A percentile compares a stretch with the other conserved stretches of the same genome.
These are phyloP conservation scores for Marasmius tenuissimus DNA, from an alignment of 1,284 basidiomycete species.

Conservation along the genomic window DNA sequence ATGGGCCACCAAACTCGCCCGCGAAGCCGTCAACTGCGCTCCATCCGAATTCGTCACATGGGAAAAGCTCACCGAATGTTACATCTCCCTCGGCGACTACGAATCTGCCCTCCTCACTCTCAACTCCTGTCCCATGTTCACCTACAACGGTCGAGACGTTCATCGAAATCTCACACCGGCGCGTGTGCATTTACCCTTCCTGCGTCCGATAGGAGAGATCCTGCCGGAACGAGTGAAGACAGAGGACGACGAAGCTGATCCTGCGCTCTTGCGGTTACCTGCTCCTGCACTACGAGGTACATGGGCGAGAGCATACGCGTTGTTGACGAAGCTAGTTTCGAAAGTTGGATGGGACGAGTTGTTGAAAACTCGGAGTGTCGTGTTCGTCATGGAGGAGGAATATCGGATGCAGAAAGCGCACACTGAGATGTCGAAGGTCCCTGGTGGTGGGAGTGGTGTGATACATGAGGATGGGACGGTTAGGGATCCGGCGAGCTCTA, in stretches of 20 bases:
- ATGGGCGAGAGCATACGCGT: slow-evolving; percentile 91
- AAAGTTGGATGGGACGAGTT: slow-evolving; percentile 99
- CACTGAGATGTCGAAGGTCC: slow-evolving; percentile 38
- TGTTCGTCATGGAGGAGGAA: slow-evolving; percentile 99
- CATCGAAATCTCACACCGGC: slow-evolving; percentile 86
- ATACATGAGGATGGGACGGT: slow-evolving; percentile 61
- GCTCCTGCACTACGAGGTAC: slow-evolving; percentile 94
- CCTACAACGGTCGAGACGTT: slow-evolving; percentile 94
- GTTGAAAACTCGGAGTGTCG: slow-evolving; percentile 87
- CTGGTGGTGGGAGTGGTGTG: slow-evolving; percentile 31
- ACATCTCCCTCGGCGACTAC: slow-evolving; percentile 88
- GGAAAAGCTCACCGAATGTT: slow-evolving; percentile 96
- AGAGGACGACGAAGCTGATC: slow-evolving; percentile 93
- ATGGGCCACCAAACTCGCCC: slow-evolving; percentile 92
- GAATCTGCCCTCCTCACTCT: slow-evolving; percentile 91
- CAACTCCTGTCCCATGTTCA: slow-evolving; percentile 99
- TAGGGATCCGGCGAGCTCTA: slow-evolving; percentile 23
- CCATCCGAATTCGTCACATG: slow-evolving; percentile 98
- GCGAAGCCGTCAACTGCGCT: slow-evolving; percentile 95
- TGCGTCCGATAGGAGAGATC: slow-evolving; percentile 82
- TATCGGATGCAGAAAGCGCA: slow-evolving; percentile 87
- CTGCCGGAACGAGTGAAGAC: slow-evolving; percentile 70
- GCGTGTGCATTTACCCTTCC: slow-evolving; percentile 86
- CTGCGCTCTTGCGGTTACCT: slow-evolving; percentile 89
- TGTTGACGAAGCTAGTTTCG: slow-evolving; percentile 87